Evolutionary conservation across 768 basidiomycete genomes (phyloP).

Genomic region (Paxillus involutus): DNA sequence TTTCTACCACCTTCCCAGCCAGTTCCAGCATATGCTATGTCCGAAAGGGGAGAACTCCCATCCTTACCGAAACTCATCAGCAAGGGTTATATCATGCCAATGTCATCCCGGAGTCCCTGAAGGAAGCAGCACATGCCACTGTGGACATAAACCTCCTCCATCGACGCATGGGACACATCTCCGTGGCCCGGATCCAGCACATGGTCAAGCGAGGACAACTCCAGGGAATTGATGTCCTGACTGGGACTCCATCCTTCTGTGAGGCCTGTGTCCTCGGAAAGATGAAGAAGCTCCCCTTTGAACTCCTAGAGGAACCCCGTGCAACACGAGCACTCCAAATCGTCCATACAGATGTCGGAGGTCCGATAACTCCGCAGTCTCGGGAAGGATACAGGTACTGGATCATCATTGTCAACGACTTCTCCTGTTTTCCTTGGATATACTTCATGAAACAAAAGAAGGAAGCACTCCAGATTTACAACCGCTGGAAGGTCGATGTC

Average conservation of each 20-base stretch:
- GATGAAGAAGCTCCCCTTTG: slow-evolving; percentile 14
- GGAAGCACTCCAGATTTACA: background rate
- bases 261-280: slow-evolving; percentile 18
- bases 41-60: too few species aligned
- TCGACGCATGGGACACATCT: too few species aligned
- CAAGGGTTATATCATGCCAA: too few species aligned
- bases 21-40: too few species aligned
- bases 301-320: background rate
- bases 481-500: background rate
- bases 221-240: slow-evolving; percentile 3
- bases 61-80: too few species aligned
- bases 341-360: slow-evolving; percentile 13
- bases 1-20: too few species aligned
- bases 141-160: too few species aligned
- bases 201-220: slow-evolving; percentile 14
- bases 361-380: slow-evolving; percentile 11
- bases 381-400: slow-evolving; percentile 8
- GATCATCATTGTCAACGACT: slow-evolving; percentile 16
- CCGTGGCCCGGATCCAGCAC: background rate
- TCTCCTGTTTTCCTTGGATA: background rate
- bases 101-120: too few species aligned
- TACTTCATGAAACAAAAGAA: slow-evolving; percentile 4
- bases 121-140: too few species aligned
- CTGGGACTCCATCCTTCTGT: slow-evolving; percentile 13
- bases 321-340: slow-evolving; percentile 7